Base-by-base conservation (phyloP, 2,329 filamentous ascomycete genomes). In the Arthrobotrys sinensis region DNA sequence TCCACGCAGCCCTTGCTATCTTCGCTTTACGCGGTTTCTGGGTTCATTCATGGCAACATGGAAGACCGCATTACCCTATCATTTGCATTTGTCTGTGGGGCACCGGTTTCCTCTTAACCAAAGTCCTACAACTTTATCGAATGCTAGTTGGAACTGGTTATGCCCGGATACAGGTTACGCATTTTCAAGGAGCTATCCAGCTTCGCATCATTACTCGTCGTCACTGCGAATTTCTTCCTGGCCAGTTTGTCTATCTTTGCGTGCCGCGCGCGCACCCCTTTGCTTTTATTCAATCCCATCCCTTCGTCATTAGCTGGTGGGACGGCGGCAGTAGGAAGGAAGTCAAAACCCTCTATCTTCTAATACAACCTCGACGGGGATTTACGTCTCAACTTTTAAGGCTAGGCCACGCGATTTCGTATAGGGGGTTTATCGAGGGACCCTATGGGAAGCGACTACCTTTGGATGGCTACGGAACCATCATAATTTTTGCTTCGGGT, bases 241-340 rank as follows among this genome's bases (percentile, higher is more conserved):
- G 53, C 34, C 53, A 60, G 34, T 60, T 40, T n/a, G 6, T 60
- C 24, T 60, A 60, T 34, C 5, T 60, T 60, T 38, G 28, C 10
- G 7, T 60, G 14, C 53, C 53, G 2, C 1, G 21, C 1, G 34
- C 34, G 16, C 16, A n/a, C 10, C 14, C 34, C 3, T 8, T 38
- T 8, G 24, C 28, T 2, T 38, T 60, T 40, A 3, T 60, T n/a
- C 53, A 60, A 40, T 40, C 34, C 4, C 53, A 60, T 21, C 53
- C 53, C 32, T 36, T 60, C 11, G 12, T 19, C 32, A 60, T 60
- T 11, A n/a, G 7, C 14, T 60, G 53, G 53, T 40, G 53, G 53
- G 8, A 6, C 3, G 38, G n/a, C n/a, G n/a, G n/a, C n/a, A n/a
- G n/a, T n/a, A n/a, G 38, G 38, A 12, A 40, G 12, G 53, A 40